Evolutionary conservation across 305 asterid genomes (phyloP).

Genomic region (Ilex paraguariensis): DNA sequence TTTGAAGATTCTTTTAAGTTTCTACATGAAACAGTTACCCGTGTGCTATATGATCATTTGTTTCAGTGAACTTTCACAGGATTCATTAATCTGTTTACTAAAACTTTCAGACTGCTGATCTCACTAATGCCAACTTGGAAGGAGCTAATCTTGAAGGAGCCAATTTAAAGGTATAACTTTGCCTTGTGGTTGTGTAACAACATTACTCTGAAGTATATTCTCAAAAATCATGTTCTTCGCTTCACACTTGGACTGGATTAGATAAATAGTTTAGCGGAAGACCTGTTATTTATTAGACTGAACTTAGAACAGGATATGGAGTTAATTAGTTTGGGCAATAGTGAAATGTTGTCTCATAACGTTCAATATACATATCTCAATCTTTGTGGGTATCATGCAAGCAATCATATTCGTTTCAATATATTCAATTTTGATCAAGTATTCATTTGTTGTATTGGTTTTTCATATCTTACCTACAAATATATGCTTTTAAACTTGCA

Average conservation of each 20-base stretch:
- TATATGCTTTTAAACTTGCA: not conserved
- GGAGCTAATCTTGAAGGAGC: conserved; percentile 99
- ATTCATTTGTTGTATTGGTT: too few relatives aligned
- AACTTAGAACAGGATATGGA: too few relatives aligned
- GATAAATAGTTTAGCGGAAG: not conserved
- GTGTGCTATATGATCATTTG: not conserved
- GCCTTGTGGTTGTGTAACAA: not conserved
- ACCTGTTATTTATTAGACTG: too few relatives aligned
- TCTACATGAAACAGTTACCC: not conserved
- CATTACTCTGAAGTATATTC: not conserved
- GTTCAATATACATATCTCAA: too few relatives aligned
- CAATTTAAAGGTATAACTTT: conserved; percentile 66
- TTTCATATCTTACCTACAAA: not conserved
- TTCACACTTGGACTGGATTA: not conserved
- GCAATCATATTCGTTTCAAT: too few relatives aligned
- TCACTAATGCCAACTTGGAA: conserved; percentile 95
- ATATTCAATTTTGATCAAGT: too few relatives aligned
- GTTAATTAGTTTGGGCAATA: too few relatives aligned
- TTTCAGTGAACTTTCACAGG: conserved; percentile 11
- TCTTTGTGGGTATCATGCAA: too few relatives aligned
- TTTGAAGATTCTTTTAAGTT: not conserved
- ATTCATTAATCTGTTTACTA: not conserved
- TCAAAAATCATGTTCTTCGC: not conserved
- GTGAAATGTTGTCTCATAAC: too few relatives aligned
- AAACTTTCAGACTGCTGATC: conserved; percentile 80